These are phyloP conservation scores for Calophaca sinica DNA, from an alignment of 306 rosid species.

Conservation along the genomic window DNA sequence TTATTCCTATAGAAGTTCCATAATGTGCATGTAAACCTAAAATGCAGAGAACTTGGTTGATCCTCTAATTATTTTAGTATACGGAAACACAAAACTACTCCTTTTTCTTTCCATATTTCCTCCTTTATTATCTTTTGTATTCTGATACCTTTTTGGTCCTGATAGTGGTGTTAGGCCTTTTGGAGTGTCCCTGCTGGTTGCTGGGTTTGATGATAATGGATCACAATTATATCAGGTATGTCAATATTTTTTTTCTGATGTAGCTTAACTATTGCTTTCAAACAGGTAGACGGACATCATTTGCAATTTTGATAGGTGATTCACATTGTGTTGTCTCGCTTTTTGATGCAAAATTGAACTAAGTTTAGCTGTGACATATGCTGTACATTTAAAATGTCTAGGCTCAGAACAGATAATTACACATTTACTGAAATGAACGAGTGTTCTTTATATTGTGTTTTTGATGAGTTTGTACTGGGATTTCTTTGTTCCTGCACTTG, in stretches of 20 bases:
- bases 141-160: conserved; percentile 37
- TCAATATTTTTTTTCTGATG: conserved; percentile 5
- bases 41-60: conserved; percentile 12
- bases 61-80: not conserved
- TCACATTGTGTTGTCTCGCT: not conserved
- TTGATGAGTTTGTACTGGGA: not conserved
- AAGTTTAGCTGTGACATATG: conserved; percentile 62
- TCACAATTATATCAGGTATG: conserved; percentile 92
- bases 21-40: not conserved
- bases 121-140: conserved; percentile 12
- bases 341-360: not conserved
- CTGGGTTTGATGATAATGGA: conserved; percentile 93
- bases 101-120: not conserved
- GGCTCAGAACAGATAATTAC: not conserved
- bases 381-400: conserved; percentile 11
- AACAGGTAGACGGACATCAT: not conserved
- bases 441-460: conserved; percentile 22
- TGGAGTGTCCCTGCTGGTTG: conserved; percentile 92
- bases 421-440: not conserved
- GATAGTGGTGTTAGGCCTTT: conserved; percentile 96
- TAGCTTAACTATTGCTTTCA: conserved; percentile 1
- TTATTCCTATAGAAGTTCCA: conserved; percentile 16
- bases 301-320: not conserved
- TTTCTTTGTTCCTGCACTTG: conserved; percentile 5
- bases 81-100: too few relatives aligned